Evolutionary conservation across 306 rosid genomes (phyloP).

Genomic region (Lagenaria siceraria): DNA sequence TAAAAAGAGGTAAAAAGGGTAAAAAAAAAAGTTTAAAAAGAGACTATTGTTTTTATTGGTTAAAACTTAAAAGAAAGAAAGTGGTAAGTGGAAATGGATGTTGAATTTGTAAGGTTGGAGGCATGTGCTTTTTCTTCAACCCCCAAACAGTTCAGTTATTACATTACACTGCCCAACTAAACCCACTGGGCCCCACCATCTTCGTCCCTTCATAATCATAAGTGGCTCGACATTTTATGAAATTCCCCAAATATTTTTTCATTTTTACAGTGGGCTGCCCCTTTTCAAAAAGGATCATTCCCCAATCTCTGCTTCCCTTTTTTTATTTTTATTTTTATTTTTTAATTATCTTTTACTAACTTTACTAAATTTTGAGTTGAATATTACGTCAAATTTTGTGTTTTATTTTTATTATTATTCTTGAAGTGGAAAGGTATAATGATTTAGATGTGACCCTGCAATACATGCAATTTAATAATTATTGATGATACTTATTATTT

Average conservation of each 20-base stretch:
- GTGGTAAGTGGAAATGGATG: neutral
- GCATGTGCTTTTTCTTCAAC: slow-evolving; percentile 1
- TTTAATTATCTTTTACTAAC: neutral
- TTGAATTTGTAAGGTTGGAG: neutral
- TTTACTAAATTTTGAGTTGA: neutral
- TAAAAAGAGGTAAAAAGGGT: neutral
- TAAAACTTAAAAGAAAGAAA: neutral
- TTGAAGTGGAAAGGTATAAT: neutral
- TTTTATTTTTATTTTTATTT: no score
- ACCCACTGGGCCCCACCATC: neutral
- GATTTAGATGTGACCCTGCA: neutral
- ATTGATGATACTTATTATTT: neutral
- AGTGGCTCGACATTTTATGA: neutral
- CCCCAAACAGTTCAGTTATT: neutral
- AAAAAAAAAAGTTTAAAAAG: no score
- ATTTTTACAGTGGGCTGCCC: neutral
- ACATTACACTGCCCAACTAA: neutral
- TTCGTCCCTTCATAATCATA: neutral
- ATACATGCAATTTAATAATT: neutral
- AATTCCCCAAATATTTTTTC: neutral
- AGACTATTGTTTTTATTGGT: neutral
- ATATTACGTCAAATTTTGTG: neutral
- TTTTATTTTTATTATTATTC: neutral
- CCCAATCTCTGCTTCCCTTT: neutral
- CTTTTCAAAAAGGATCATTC: neutral